These are phyloP conservation scores for Saturnispora kantuleensis DNA, from an alignment of 805 yeast species.

Conservation along the genomic window DNA sequence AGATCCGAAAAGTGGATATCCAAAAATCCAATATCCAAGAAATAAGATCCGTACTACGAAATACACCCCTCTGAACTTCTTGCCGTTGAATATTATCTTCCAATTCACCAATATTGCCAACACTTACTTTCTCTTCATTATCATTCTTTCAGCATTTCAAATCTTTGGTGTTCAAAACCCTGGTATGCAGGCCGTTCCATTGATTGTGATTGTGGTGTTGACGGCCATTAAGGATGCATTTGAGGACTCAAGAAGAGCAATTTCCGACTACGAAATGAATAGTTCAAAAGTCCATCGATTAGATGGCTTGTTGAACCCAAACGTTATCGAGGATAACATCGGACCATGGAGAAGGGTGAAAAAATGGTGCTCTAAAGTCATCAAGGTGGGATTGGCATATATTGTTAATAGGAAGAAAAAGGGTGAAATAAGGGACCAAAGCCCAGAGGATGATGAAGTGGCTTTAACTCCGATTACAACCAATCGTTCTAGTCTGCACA, in stretches of 20 bases:
- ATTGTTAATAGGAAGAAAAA: conserved; percentile 11
- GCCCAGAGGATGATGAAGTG: conserved; percentile 3
- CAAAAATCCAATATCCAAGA: conserved; percentile 33
- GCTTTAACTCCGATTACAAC: background rate
- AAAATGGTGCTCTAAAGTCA: conserved; percentile 35
- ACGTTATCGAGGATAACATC: conserved; percentile 44
- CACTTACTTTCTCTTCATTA: conserved; percentile 44
- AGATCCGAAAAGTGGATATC: conserved; percentile 44
- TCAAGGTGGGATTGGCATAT: conserved; percentile 7
- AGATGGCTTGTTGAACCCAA: conserved; percentile 44
- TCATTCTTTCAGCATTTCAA: conserved; percentile 49
- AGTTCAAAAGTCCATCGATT: conserved; percentile 53
- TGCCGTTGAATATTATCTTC: conserved; percentile 44
- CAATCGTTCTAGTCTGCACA: conserved; percentile 3
- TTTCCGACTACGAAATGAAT: conserved; percentile 59
- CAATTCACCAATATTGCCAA: conserved; percentile 56
- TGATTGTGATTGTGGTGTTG: conserved; percentile 64
- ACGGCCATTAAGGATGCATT: conserved; percentile 72
- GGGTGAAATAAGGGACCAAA: background rate
- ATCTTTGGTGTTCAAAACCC: conserved; percentile 69
- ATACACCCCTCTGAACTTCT: conserved; percentile 47
- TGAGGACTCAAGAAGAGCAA: conserved; percentile 62
- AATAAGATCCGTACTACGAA: conserved; percentile 56
- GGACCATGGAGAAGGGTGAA: conserved; percentile 62
- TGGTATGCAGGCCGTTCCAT: conserved; percentile 69